Evolutionary conservation across 2,329 filamentous ascomycete species (phyloP), one percentile per base, ranked within the genome.

Genomic region (Paramyrothecium sp.): DNA sequence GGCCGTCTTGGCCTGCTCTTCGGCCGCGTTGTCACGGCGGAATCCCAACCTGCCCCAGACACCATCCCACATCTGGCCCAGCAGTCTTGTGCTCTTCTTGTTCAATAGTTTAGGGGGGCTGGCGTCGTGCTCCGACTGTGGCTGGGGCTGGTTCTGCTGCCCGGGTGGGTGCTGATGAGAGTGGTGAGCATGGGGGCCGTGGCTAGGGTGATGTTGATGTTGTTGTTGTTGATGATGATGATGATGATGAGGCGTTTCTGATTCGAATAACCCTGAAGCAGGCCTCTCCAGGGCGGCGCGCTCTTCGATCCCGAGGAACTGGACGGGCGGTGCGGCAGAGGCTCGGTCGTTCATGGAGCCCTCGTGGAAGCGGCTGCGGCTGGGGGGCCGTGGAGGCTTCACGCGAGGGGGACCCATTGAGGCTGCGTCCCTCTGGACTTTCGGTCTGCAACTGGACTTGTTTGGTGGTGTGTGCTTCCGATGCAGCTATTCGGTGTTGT

Each of bases 331-430:
- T 58, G 81, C 83, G 58, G 85, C 82, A 67, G 89, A 93, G 33
- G 84, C 79, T 62, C 90, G 87, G 72, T 96, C 91, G 67, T 88
- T 91, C 90, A 97, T 94, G 67, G 89, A 94, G 46, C 89, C 92
- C 74, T 97, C 92, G 41, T 88, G 67, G 82, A 96, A 79, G 74
- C 86, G 70, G 76, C 85, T 78, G 63, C 72, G 73, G 59, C 64
- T 71, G 56, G 59, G 61, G 33, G 65, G 51, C 51, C 65, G 74
- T 59, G 75, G 69, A 58, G 74, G 69, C 59, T 69, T 57, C 58
- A 63, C 65, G 49, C 57, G 58, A 38, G 69, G 66, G 12, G 67
- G 66, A 55, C 65, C 67, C 69, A 70, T 73, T 49, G 19, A 59
- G 52, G 53, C 54, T 19, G 47, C 56, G 52, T 51, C 19, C 34